These are phyloP conservation scores for Cicer arietinum DNA, from an alignment of 306 rosid genomes.

Conservation along the genomic window DNA sequence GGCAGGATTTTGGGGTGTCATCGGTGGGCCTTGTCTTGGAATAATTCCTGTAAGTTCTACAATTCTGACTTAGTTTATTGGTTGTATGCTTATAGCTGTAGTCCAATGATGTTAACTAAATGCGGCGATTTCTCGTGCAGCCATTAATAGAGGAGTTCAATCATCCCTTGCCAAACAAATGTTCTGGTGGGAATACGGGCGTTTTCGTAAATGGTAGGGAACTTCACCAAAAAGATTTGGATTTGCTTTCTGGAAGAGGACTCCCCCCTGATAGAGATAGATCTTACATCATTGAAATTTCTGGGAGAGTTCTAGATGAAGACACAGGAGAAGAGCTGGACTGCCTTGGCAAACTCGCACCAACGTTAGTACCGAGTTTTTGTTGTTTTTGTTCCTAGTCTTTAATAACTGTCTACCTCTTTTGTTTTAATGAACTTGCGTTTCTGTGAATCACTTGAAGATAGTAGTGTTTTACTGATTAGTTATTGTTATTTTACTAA, in stretches of 20 bases:
- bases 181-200: slow-evolving; percentile 82
- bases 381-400: slow-evolving; percentile 10
- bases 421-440: slow-evolving; percentile 8
- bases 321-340: slow-evolving; percentile 94
- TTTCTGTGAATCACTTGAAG: slow-evolving; percentile 30
- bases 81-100: slow-evolving; percentile 12
- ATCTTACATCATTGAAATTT: slow-evolving; percentile 87
- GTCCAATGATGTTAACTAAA: slow-evolving; percentile 32
- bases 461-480: slow-evolving; percentile 25
- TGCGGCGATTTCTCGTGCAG: slow-evolving; percentile 60
- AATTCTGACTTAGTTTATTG: slow-evolving; percentile 14
- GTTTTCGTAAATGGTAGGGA: slow-evolving; percentile 95
- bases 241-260: slow-evolving; percentile 87
- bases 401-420: neutral
- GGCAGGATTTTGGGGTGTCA: slow-evolving; percentile 97
- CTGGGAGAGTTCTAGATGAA: slow-evolving; percentile 90
- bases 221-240: slow-evolving; percentile 83
- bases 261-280: slow-evolving; percentile 73
- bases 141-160: slow-evolving; percentile 90
- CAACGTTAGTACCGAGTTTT: slow-evolving; percentile 70
- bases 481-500: too few species aligned
- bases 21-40: slow-evolving; percentile 95
- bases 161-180: slow-evolving; percentile 78
- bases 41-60: slow-evolving; percentile 86
- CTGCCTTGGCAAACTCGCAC: slow-evolving; percentile 97